Conservation (phyloP, 805 yeast genomes). For the Metschnikowia cubensis region DNA sequence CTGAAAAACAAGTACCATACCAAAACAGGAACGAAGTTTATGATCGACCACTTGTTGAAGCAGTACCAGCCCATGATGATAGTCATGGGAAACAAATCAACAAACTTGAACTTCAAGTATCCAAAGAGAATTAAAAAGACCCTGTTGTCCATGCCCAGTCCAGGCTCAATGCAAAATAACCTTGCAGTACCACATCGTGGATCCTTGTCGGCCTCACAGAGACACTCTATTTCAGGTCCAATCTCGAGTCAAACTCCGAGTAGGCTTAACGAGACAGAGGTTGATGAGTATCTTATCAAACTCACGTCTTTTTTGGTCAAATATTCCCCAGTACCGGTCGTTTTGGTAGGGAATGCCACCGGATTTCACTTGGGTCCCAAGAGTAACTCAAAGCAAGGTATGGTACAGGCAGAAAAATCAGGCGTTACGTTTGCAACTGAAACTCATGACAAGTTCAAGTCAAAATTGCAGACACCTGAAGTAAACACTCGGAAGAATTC, state of each 20-base stretch:
- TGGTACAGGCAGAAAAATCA: background rate
- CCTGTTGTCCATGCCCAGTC: slow-evolving; percentile 1
- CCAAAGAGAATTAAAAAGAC: slow-evolving; percentile 27
- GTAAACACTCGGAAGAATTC: slow-evolving; percentile 12
- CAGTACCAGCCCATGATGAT: slow-evolving; percentile 42
- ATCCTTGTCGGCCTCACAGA: slow-evolving; percentile 2
- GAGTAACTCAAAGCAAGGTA: background rate
- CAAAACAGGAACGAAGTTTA: slow-evolving; percentile 29
- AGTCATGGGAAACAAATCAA: slow-evolving; percentile 35
- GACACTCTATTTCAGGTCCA: slow-evolving; percentile 6
- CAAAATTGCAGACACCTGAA: slow-evolving; percentile 5
- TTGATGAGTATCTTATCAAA: slow-evolving; percentile 31
- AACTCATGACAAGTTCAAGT: background rate
- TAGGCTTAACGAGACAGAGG: slow-evolving; percentile 8
- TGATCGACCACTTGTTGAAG: slow-evolving; percentile 33
- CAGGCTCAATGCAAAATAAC: background rate
- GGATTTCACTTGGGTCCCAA: slow-evolving; percentile 10
- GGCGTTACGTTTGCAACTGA: slow-evolving; percentile 12
- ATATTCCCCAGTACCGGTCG: slow-evolving; percentile 38
- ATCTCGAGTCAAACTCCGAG: background rate
- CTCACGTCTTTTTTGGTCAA: slow-evolving; percentile 36
- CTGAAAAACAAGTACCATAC: slow-evolving; percentile 2
- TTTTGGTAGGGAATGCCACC: slow-evolving; percentile 32
- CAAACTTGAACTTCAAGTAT: slow-evolving; percentile 41
- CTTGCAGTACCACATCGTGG: slow-evolving; percentile 4